Conservation (phyloP, 2,329 filamentous ascomycete genomes). For the Teratosphaeria gauchensis region DNA sequence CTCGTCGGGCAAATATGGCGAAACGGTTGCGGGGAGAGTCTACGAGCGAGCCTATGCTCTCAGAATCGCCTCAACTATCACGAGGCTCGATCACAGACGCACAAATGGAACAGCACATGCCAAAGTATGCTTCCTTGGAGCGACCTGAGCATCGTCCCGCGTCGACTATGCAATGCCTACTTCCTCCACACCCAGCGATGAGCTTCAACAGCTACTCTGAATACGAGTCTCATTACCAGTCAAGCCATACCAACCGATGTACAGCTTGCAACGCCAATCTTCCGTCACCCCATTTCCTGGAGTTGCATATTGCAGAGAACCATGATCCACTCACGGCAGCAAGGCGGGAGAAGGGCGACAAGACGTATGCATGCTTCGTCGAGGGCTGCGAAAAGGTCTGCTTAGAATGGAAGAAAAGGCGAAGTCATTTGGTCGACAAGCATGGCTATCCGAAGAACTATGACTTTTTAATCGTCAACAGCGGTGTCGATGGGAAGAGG, state of each 20-base stretch:
- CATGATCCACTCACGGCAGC: constrained; percentile 73
- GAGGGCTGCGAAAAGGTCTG: constrained; percentile 81
- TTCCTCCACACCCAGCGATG: constrained; percentile 69
- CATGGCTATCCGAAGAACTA: constrained; percentile 81
- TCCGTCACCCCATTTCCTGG: constrained; percentile 69
- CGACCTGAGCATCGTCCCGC: constrained; percentile 18
- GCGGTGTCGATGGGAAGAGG: constrained; percentile 75
- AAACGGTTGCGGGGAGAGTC: constrained; percentile 51
- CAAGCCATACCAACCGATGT: constrained; percentile 75
- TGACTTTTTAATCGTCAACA: constrained; percentile 77
- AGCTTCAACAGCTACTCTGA: constrained; percentile 66
- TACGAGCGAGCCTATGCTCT: constrained; percentile 25
- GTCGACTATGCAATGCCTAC: constrained; percentile 63
- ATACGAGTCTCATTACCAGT: constrained; percentile 79
- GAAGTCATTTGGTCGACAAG: constrained; percentile 86
- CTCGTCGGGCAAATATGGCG: constrained; percentile 37
- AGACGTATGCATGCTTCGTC: constrained; percentile 86
- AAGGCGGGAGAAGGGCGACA: constrained; percentile 69
- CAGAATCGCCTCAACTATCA: constrained; percentile 6
- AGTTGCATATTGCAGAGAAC: constrained; percentile 79
- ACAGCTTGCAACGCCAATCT: constrained; percentile 79
- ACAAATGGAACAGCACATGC: constrained; percentile 13
- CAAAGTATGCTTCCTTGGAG: constrained; percentile 49
- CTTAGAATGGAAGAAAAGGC: constrained; percentile 70
- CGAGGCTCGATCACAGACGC: constrained; percentile 12